Conservation (phyloP, 108 stramenopile species). For the Skeletonema grethae region DNA sequence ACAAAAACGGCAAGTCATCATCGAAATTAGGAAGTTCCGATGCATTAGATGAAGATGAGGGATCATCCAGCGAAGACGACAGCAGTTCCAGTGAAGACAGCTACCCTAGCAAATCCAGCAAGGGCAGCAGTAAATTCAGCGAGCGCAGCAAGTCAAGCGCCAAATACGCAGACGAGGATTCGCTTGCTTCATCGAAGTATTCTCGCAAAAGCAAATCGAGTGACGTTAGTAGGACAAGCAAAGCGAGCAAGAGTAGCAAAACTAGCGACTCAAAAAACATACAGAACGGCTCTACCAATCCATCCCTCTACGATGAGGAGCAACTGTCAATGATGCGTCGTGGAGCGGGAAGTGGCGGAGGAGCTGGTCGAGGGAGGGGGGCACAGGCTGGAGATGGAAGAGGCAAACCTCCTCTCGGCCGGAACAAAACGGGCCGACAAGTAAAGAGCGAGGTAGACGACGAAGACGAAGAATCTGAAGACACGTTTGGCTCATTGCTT, state of each 20-base stretch:
- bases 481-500: constrained; percentile 1
- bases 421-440: neutral
- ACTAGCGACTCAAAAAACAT: neutral
- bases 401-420: neutral
- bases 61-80: neutral
- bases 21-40: neutral
- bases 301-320: constrained; percentile 18
- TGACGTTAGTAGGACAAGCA: neutral
- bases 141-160: neutral
- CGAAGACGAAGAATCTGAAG: constrained; percentile 8
- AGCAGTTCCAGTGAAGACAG: neutral
- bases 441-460: neutral
- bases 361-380: constrained; percentile 3
- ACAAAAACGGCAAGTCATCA: neutral
- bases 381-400: neutral
- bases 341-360: neutral
- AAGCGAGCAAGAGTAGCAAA: constrained; percentile 1
- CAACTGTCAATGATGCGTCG: constrained; percentile 24
- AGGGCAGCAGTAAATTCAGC: constrained; percentile 1
- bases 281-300: neutral
- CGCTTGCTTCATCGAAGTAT: neutral
- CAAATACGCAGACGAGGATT: constrained; percentile 1
- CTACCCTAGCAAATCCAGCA: neutral
- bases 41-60: neutral
- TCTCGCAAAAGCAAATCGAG: neutral